Conservation (phyloP, 2,329 filamentous ascomycete genomes). For the Huntiella savannae region DNA sequence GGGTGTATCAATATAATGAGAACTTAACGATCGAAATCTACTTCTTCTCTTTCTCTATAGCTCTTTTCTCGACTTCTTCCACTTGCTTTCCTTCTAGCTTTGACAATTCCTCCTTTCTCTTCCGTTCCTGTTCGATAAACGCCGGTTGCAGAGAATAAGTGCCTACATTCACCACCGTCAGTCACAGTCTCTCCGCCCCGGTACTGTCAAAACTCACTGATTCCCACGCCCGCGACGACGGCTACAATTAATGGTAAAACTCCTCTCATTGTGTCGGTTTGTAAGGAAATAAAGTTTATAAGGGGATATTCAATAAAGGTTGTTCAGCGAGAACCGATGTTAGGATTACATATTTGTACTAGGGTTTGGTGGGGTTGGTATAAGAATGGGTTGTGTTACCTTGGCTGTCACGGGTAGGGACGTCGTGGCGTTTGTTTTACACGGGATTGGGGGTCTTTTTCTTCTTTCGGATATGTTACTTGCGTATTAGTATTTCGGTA, state of each 20-base stretch:
- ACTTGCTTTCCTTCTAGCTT: constrained; percentile 6
- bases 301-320: not conserved
- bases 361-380: not conserved
- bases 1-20: not conserved
- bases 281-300: not conserved
- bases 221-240: constrained; percentile 9
- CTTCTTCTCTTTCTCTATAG: constrained; percentile 1
- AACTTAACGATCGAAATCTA: not conserved
- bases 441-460: too few species aligned
- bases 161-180: not conserved
- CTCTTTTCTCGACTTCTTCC: constrained; percentile 6
- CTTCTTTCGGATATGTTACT: too few species aligned
- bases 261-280: constrained; percentile 7
- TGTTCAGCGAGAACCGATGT: not conserved
- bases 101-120: not conserved
- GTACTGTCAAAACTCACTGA: constrained; percentile 3
- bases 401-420: too few species aligned
- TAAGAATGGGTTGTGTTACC: not conserved
- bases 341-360: not conserved
- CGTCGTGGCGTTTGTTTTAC: too few species aligned
- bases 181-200: not conserved
- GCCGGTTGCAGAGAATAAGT: constrained; percentile 10
- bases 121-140: constrained; percentile 8
- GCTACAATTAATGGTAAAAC: constrained; percentile 9
- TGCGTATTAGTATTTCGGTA: too few species aligned